These are phyloP conservation scores for Oryza rufipogon DNA, from an alignment of 176 grass and related monocot genomes.

Conservation along the genomic window DNA sequence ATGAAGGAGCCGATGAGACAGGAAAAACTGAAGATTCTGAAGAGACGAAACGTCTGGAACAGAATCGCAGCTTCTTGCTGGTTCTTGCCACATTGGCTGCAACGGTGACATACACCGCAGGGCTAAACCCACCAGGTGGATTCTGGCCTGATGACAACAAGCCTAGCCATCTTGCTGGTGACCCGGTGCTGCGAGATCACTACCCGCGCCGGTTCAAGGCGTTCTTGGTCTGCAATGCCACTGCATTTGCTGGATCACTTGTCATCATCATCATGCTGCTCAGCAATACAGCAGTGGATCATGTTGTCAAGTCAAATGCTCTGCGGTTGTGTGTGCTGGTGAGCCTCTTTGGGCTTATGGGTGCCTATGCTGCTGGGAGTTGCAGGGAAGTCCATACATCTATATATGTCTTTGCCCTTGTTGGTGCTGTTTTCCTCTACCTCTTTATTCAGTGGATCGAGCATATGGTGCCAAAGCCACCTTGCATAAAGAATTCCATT, in stretches of 20 bases:
- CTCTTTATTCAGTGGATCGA: constrained; percentile 36
- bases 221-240: constrained; percentile 51
- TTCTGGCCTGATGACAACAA: constrained; percentile 40
- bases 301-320: constrained; percentile 51
- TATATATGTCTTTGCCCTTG: constrained; percentile 48
- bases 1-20: background rate
- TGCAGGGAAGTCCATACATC: constrained; percentile 50
- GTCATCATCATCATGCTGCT: constrained; percentile 54
- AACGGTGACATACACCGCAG: constrained; percentile 37
- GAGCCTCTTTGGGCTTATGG: constrained; percentile 53
- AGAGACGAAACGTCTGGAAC: constrained; percentile 13
- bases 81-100: constrained; percentile 48
- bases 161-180: constrained; percentile 32
- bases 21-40: background rate
- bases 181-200: constrained; percentile 37
- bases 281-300: constrained; percentile 36
- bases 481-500: background rate
- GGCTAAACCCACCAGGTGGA: constrained; percentile 51
- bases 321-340: constrained; percentile 44
- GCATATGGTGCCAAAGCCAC: background rate
- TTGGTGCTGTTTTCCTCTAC: constrained; percentile 36
- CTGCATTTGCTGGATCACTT: constrained; percentile 45
- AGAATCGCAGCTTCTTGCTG: constrained; percentile 39
- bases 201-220: constrained; percentile 46
- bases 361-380: constrained; percentile 48